These are phyloP conservation scores for Zizania latifolia DNA, from an alignment of 176 grass and related monocot species.

Conservation along the genomic window DNA sequence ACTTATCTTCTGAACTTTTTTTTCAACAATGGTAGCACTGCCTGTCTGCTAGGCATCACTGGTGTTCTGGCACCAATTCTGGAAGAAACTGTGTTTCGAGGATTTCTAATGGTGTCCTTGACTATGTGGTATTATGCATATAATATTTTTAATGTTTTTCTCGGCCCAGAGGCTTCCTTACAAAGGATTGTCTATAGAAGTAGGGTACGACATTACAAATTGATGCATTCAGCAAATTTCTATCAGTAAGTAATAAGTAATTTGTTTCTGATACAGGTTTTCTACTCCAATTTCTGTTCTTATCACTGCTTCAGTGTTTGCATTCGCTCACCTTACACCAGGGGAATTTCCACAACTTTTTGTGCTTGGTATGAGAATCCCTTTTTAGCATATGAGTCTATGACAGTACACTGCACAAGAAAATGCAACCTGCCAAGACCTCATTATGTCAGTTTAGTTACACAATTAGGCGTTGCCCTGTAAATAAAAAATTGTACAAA, in stretches of 20 bases:
- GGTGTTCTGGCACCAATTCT: conserved; percentile 86
- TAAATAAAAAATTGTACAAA: background rate
- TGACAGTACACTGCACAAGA: background rate
- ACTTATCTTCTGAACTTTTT: conserved; percentile 8
- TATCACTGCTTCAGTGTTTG: conserved; percentile 74
- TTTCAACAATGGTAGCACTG: conserved; percentile 46
- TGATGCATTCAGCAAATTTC: background rate
- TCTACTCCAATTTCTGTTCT: conserved; percentile 71
- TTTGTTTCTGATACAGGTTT: conserved; percentile 53
- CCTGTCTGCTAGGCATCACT: conserved; percentile 72
- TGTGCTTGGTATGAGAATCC: conserved; percentile 90
- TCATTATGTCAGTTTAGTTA: background rate
- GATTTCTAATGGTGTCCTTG: conserved; percentile 88
- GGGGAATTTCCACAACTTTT: conserved; percentile 92
- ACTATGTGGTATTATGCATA: conserved; percentile 62
- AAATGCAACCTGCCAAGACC: background rate
- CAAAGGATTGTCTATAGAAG: background rate
- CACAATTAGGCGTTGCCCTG: background rate
- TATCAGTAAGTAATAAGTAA: background rate
- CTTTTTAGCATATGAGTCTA: too few species aligned
- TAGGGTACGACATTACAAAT: background rate
- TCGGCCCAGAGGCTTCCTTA: conserved; percentile 3
- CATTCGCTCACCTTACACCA: conserved; percentile 85
- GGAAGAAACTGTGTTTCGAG: conserved; percentile 92
- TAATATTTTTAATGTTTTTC: background rate